Evolutionary conservation across 2,329 filamentous ascomycete genomes (phyloP), one percentile per base, ranked within the genome.

Genomic region (Claviceps sp.): DNA sequence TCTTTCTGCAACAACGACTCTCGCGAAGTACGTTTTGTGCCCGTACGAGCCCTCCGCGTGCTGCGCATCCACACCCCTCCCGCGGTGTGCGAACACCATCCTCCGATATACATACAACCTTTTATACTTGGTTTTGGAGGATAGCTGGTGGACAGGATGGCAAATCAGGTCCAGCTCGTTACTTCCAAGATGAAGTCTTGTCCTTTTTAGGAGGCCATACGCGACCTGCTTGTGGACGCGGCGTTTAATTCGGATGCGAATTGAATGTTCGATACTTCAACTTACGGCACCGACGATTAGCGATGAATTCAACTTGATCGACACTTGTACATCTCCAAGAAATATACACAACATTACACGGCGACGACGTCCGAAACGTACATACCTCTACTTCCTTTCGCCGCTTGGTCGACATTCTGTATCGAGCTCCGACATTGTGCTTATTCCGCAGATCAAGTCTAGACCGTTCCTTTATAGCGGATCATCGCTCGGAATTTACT

Each of bases 61-160:
- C 29, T 34, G 26, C 9, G 29, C 29, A 34, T 34, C 9, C 29
- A 34, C 1, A 34, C 9, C 29, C 8, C 9, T 34, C 29, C 9
- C 29, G 9, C 29, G 29, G 29, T 34, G 29, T 34, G 29, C 29
- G 29, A 34, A 9, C 29, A 11, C 29, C 9, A 9, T 34, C 29
- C 9, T 34, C 29, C 29, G 29, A 34, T 34, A 34, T 34, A 34
- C 29, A 34, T 11, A 34, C 29, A 34, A 11, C 29, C 9, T 34
- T 34, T 34, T 34, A 34, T 34, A 11, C 9, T 11, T 34, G 29
- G 29, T 34, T 34, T 34, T 34, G 29, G 29, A 34, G 29, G 29
- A 34, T 34, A 34, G 9, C 29, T 40, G 38, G 43, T 45, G 44
- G 52, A 57, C 57, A 61, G 55, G 53, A 60, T 61, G 59, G 55